Percentiles rank a stretch among this genome's conserved stretches.
These are phyloP conservation scores for Neurospora sp. DNA, from an alignment of 495 filamentous ascomycete species.

Conservation along the genomic window DNA sequence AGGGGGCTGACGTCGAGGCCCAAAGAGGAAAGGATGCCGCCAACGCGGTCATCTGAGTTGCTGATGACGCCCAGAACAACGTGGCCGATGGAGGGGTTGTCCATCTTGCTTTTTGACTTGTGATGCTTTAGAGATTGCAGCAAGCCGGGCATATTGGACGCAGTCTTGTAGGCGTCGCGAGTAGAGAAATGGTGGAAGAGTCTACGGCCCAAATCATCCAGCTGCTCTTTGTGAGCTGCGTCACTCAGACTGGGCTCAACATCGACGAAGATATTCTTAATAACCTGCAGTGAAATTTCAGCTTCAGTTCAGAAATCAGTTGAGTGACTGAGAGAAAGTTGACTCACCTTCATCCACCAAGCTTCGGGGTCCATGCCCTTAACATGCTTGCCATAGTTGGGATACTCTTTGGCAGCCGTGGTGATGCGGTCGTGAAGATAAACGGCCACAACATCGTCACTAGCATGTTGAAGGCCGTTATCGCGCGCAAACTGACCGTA, in stretches of 20 bases:
- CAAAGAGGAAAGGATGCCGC: slow-evolving; percentile 47
- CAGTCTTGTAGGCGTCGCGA: slow-evolving; percentile 49
- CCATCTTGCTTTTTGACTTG: background rate
- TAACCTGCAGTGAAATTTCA: slow-evolving; percentile 7
- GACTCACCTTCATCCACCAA: slow-evolving; percentile 62
- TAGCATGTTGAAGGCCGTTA: slow-evolving; percentile 41
- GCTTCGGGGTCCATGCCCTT: slow-evolving; percentile 42
- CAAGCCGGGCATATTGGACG: slow-evolving; percentile 42
- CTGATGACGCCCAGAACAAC: slow-evolving; percentile 58
- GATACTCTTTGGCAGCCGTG: slow-evolving; percentile 35
- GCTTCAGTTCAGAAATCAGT: background rate
- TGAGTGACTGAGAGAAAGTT: background rate
- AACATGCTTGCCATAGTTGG: slow-evolving; percentile 56
- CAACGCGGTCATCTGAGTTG: slow-evolving; percentile 68
- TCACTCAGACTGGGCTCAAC: slow-evolving; percentile 3
- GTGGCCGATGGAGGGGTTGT: slow-evolving; percentile 10
- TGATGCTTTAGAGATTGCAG: slow-evolving; percentile 34
- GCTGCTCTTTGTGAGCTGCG: slow-evolving; percentile 17
- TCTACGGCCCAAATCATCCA: slow-evolving; percentile 38
- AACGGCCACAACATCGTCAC: slow-evolving; percentile 19
- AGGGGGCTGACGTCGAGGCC: slow-evolving; percentile 44
- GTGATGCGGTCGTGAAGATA: slow-evolving; percentile 40
- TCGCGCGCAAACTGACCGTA: slow-evolving; percentile 50
- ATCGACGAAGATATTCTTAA: slow-evolving; percentile 28
- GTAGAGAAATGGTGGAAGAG: slow-evolving; percentile 54